These are phyloP conservation scores for Suillus sp. DNA, from an alignment of 768 basidiomycete species.

Conservation along the genomic window DNA sequence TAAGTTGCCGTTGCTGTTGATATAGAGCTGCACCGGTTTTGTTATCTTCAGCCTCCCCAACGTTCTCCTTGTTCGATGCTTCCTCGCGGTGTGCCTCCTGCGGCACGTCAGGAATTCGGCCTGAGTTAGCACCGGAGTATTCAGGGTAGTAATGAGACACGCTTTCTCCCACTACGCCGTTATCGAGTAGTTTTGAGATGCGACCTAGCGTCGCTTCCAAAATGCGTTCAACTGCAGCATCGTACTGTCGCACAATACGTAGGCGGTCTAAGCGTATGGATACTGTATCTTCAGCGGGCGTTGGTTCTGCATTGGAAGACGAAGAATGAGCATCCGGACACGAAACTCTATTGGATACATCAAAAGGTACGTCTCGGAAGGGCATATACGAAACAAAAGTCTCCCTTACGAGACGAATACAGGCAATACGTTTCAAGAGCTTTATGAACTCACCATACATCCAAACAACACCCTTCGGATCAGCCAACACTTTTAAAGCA, in stretches of 20 bases:
- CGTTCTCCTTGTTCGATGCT: not conserved
- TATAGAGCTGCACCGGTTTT: not conserved
- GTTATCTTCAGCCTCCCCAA: not conserved
- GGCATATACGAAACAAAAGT: not conserved
- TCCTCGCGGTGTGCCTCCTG: not conserved
- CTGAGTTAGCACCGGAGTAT: not conserved
- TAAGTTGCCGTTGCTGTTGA: not conserved
- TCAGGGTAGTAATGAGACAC: slow-evolving; percentile 1
- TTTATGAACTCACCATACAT: slow-evolving; percentile 24
- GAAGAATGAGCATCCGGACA: not conserved
- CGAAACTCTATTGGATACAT: slow-evolving; percentile 20
- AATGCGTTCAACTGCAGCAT: slow-evolving; percentile 17
- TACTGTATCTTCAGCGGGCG: slow-evolving; percentile 25
- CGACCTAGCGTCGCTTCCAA: slow-evolving; percentile 32
- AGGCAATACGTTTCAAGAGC: not conserved
- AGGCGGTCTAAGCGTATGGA: slow-evolving; percentile 29
- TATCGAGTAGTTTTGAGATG: slow-evolving; percentile 3
- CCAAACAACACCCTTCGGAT: slow-evolving; percentile 8
- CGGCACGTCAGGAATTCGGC: not conserved
- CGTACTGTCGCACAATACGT: slow-evolving; percentile 23
- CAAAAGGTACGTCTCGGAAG: slow-evolving; percentile 25
- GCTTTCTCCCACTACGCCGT: not conserved
- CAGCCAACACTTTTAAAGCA: not conserved
- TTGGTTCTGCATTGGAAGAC: slow-evolving; percentile 26
- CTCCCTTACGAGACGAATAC: not conserved